Base-by-base conservation (phyloP, 2,329 filamentous ascomycete species). In the Pseudogymnoascus sp. region DNA sequence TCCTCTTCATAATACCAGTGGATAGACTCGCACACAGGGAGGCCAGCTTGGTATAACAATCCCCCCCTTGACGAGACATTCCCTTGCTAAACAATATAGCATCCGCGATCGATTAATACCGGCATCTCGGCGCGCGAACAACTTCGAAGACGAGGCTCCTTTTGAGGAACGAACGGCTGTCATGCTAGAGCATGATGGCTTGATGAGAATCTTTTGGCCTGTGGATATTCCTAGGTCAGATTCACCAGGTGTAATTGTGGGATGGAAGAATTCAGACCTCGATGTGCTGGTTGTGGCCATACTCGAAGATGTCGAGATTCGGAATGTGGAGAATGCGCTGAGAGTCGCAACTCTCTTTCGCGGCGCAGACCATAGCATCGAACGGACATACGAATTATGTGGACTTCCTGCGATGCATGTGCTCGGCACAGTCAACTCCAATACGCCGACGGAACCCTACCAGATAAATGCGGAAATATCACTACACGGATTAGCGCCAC, bases 131-230 rank as follows among this genome's bases (percentile, higher is more conserved):
- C 96, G 66, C 87, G 93, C 72, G 96, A 99, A 81, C 93, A 99
- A 79, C 81, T 99, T 70, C 88, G 92, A 77, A 89, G 95, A 71
- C 86, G 95, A 76, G 95, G 95, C 70, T 99, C 95, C 65, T 98
- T 99, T 77, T 98, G 59, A 84, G 83, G 31, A 59, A 24, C 35
- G 60, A 46, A 65, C 69, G 66, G 72, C 73, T 78, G 83, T 81
- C 82, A 88, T 88, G 85, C 80, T 84, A 80, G 84, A 85, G 78
- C 82, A 86, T 82, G 85, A 95, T 90, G 93, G 90, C 73, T 82
- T 98, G 81, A 91, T 98, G 88, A 91, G 95, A 81, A 88, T 99
- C 79, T 98, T 99, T 80, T 99, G 95, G 95, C 96, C 95, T 72
- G 89, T 89, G 72, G 93, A 96, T 78, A 86, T 91, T 72, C 82